Percentiles rank a stretch among this genome's conserved stretches.
Evolutionary conservation across 768 basidiomycete genomes (phyloP).

Genomic region (Phylloporus arenicola): DNA sequence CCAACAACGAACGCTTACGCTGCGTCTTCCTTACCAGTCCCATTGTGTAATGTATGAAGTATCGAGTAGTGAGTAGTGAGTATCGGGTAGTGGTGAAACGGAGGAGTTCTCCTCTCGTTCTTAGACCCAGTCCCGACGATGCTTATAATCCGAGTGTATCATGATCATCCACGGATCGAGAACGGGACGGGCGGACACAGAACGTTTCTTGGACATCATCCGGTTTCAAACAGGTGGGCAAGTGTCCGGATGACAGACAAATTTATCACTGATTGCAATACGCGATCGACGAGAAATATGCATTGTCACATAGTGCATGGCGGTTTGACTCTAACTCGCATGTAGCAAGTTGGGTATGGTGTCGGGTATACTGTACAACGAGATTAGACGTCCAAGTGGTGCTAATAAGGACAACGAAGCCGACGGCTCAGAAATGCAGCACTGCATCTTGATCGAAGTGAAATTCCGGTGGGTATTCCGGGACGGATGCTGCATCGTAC

Average conservation of each 20-base stretch:
- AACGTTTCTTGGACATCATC: neutral
- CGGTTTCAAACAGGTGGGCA: neutral
- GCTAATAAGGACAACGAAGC: neutral
- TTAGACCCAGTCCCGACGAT: slow-evolving; percentile 3
- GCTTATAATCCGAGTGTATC: neutral
- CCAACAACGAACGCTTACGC: too few relatives aligned
- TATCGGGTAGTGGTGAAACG: neutral
- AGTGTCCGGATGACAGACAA: neutral
- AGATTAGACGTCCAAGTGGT: neutral
- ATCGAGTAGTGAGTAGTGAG: neutral
- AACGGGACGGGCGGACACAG: neutral
- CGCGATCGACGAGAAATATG: neutral
- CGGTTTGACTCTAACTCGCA: neutral
- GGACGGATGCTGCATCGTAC: neutral
- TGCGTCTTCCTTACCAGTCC: slow-evolving; percentile 6
- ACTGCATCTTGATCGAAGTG: neutral
- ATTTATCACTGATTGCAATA: neutral
- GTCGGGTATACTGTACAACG: too few relatives aligned
- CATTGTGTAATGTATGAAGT: neutral
- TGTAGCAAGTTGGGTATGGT: too few relatives aligned
- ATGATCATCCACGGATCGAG: neutral
- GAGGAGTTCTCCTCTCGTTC: neutral
- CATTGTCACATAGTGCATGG: neutral
- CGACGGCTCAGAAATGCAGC: neutral
- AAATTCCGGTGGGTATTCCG: neutral